phyloP scores from a whole-genome alignment of 371 early-diverging fungal species.

The Actinomortierella ambigua region DNA sequence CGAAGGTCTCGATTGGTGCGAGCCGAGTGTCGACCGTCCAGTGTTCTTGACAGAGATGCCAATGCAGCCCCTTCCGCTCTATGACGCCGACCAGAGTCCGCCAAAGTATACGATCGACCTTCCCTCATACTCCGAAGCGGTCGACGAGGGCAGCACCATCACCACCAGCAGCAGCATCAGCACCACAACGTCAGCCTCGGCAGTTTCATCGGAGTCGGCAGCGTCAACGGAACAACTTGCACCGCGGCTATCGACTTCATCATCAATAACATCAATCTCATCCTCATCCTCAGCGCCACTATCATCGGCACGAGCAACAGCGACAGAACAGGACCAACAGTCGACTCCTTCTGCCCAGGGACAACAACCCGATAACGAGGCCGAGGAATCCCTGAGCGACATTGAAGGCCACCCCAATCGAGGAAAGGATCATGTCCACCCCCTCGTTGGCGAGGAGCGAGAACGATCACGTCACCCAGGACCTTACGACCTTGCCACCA shows the following conservation, averaged over 20 bases:
- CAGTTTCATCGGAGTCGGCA: constrained; percentile 3
- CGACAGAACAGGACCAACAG: neutral
- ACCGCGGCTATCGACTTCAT: neutral
- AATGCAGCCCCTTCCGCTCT: constrained; percentile 35
- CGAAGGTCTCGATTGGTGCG: constrained; percentile 46
- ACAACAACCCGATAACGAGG: too few relatives aligned
- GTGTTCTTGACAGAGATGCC: constrained; percentile 41
- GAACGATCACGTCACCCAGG: too few relatives aligned
- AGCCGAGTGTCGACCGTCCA: constrained; percentile 43
- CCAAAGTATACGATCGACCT: constrained; percentile 27
- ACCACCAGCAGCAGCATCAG: neutral
- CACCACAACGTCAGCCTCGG: constrained; percentile 1
- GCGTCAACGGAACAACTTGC: neutral
- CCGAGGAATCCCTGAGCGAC: too few relatives aligned
- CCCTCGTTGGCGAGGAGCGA: too few relatives aligned
- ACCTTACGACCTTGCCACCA: too few relatives aligned
- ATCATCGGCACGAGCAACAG: neutral
- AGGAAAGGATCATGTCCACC: too few relatives aligned
- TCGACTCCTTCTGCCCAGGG: too few relatives aligned
- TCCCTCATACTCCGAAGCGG: constrained; percentile 23
- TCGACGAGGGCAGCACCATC: neutral
- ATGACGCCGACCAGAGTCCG: constrained; percentile 33
- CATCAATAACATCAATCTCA: constrained; percentile 1
- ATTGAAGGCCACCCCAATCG: too few relatives aligned
- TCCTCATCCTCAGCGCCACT: too few relatives aligned